phyloP scores from a whole-genome alignment of 352 stramenopile species.

The Plasmopara muralis region DNA sequence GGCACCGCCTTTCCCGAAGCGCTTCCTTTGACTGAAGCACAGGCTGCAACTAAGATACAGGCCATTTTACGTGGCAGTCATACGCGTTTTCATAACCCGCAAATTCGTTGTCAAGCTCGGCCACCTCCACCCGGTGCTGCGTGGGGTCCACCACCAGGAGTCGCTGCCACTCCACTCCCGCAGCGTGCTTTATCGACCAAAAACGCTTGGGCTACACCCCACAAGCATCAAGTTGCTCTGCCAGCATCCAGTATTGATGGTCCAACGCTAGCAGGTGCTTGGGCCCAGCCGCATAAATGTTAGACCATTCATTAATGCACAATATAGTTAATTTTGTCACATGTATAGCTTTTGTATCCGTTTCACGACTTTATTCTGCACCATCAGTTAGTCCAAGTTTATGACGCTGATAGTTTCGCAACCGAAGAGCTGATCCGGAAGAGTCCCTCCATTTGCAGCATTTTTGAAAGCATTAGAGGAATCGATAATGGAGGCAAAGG shows the following conservation, averaged over 20 bases:
- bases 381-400: background rate
- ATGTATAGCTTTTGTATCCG: constrained; percentile 7
- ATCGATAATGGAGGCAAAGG: constrained; percentile 59
- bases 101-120: constrained; percentile 25
- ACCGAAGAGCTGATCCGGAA: constrained; percentile 16
- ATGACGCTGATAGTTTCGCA: constrained; percentile 28
- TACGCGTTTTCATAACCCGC: constrained; percentile 24
- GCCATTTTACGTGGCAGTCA: constrained; percentile 47
- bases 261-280: constrained; percentile 31
- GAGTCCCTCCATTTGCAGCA: constrained; percentile 8
- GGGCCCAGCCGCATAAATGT: constrained; percentile 65
- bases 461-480: constrained; percentile 10
- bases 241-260: constrained; percentile 3
- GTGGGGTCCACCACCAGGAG: constrained; percentile 35
- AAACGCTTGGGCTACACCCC: constrained; percentile 33
- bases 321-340: constrained; percentile 16
- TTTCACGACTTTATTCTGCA: constrained; percentile 7
- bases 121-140: constrained; percentile 27
- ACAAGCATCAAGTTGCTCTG: constrained; percentile 7
- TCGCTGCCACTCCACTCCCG: constrained; percentile 12
- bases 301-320: constrained; percentile 10
- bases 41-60: constrained; percentile 76
- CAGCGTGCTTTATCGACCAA: constrained; percentile 13
- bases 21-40: constrained; percentile 55
- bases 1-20: constrained; percentile 76